phyloP scores from a whole-genome alignment of 495 filamentous ascomycete genomes.

The Lepraria neglecta region DNA sequence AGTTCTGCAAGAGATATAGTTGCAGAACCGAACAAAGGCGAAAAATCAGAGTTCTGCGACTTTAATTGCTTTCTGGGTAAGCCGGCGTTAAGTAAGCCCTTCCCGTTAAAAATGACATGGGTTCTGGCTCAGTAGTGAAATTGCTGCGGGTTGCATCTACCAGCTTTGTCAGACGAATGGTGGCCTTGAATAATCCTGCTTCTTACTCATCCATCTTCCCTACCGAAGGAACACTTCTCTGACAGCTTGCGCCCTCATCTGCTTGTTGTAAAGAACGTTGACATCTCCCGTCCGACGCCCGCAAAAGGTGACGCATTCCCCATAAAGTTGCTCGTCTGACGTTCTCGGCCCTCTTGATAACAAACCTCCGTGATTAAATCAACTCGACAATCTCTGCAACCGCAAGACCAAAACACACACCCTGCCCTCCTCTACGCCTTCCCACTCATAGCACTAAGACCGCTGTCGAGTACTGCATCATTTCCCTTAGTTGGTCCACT shows the following conservation, averaged over 20 bases:
- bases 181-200: background rate
- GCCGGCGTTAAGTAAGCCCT: too few relatives aligned
- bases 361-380: conserved; percentile 10
- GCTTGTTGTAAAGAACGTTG: background rate
- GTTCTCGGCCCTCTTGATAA: conserved; percentile 12
- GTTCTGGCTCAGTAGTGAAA: too few relatives aligned
- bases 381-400: background rate
- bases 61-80: too few relatives aligned
- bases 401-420: background rate
- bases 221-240: background rate
- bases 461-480: background rate
- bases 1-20: too few relatives aligned
- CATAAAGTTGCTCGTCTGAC: conserved; percentile 11
- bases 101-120: too few relatives aligned
- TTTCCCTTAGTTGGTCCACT: background rate
- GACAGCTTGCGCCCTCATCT: background rate
- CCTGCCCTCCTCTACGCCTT: background rate
- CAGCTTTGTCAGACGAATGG: too few relatives aligned
- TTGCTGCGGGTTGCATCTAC: too few relatives aligned
- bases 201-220: background rate
- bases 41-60: too few relatives aligned
- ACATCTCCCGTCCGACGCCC: background rate
- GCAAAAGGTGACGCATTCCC: conserved; percentile 1
- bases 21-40: too few relatives aligned
- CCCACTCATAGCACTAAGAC: background rate